Evolutionary conservation across 208 protist genomes (phyloP).

Genomic region (Crithidia thermophila): DNA sequence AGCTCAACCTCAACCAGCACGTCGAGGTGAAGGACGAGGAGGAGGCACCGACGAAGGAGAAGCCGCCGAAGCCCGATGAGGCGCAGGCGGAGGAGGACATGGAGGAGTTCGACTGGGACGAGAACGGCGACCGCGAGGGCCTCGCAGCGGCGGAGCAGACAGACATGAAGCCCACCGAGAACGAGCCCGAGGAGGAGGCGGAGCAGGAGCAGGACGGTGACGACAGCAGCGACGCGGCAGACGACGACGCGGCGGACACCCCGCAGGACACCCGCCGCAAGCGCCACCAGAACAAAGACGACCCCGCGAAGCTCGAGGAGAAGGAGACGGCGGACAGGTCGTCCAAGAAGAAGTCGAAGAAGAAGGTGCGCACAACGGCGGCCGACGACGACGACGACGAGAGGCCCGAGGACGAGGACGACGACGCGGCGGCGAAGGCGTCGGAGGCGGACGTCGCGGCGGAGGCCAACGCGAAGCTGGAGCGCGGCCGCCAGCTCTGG

Average conservation of each 20-base stretch:
- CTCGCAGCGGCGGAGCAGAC: constrained; percentile 38
- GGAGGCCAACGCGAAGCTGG: constrained; percentile 48
- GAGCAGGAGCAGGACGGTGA: constrained; percentile 28
- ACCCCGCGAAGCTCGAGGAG: constrained; percentile 51
- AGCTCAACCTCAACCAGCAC: constrained; percentile 79
- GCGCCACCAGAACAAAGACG: constrained; percentile 39
- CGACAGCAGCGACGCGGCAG: constrained; percentile 23
- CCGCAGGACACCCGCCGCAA: constrained; percentile 44
- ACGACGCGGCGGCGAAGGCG: constrained; percentile 29
- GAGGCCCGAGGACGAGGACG: constrained; percentile 41
- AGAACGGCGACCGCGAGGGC: constrained; percentile 65
- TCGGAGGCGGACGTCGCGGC: constrained; percentile 24
- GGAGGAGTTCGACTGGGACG: constrained; percentile 69
- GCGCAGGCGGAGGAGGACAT: constrained; percentile 38
- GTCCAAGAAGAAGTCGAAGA: constrained; percentile 45
- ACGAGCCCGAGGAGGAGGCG: constrained; percentile 21
- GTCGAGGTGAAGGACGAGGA: constrained; percentile 78
- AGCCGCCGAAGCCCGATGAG: constrained; percentile 35
- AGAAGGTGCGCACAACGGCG: constrained; percentile 36
- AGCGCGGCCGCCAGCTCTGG: constrained; percentile 87
- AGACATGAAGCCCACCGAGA: constrained; percentile 31
- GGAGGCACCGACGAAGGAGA: constrained; percentile 44
- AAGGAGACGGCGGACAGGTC: constrained; percentile 43
- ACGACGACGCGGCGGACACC: constrained; percentile 35
- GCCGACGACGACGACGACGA: constrained; percentile 24